phyloP scores from a whole-genome alignment of 345 rosid genomes.

The Sisymbrium irio region DNA sequence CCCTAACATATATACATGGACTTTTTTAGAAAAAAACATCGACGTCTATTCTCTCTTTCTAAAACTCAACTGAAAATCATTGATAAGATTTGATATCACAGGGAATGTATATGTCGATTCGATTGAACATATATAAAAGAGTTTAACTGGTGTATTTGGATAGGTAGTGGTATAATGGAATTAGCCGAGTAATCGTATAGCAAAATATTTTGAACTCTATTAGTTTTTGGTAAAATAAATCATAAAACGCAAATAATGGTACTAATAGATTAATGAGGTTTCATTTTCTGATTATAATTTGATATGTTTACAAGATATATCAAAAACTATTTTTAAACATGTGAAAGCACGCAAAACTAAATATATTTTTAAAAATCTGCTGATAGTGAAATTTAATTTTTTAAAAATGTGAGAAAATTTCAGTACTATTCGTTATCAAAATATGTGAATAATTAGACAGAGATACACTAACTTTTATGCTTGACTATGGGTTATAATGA shows the following conservation, averaged over 20 bases:
- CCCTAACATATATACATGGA: slow-evolving; percentile 39
- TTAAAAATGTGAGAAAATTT: too few species aligned
- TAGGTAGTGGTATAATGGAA: background rate
- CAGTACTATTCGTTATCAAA: background rate
- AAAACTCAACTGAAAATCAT: background rate
- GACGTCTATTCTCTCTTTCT: background rate
- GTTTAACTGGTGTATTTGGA: background rate
- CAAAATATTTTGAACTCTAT: background rate
- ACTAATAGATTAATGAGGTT: too few species aligned
- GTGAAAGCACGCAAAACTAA: too few species aligned
- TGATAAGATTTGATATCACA: background rate
- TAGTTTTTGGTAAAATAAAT: too few species aligned
- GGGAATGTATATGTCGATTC: background rate
- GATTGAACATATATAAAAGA: background rate
- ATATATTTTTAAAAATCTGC: background rate
- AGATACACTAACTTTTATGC: slow-evolving; percentile 5
- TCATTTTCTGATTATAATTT: too few species aligned
- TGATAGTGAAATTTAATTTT: background rate
- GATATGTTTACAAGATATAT: too few species aligned
- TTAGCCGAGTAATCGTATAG: background rate
- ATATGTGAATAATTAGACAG: background rate
- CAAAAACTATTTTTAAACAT: too few species aligned
- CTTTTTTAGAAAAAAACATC: background rate
- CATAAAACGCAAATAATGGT: too few species aligned
- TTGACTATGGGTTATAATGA: background rate